phyloP scores from a whole-genome alignment of 176 grass and related monocot species.

The Dendrocalamus sinicus region DNA sequence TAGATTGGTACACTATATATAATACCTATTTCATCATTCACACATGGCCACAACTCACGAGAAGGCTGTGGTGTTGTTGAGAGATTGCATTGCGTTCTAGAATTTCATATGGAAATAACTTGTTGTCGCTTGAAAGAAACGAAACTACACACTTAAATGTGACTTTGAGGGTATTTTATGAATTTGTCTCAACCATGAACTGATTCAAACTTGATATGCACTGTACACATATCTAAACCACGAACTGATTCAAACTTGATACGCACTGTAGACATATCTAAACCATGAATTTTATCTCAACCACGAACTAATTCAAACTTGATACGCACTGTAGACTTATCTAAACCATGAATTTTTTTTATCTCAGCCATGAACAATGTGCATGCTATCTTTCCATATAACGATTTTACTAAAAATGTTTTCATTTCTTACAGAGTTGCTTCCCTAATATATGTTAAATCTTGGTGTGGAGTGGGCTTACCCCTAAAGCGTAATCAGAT shows the following conservation, averaged over 20 bases:
- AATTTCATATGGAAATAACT: neutral
- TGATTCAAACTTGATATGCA: neutral
- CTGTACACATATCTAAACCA: neutral
- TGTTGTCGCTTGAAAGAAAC: neutral
- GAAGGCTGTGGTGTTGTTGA: neutral
- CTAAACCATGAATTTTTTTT: neutral
- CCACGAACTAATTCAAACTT: neutral
- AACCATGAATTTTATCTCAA: neutral
- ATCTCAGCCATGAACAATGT: neutral
- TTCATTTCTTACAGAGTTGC: neutral
- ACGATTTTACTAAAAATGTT: neutral
- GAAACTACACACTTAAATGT: constrained; percentile 7
- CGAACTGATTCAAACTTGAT: too few relatives aligned
- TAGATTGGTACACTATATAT: neutral
- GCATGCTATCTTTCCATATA: neutral
- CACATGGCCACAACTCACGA: neutral
- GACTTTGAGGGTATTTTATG: neutral
- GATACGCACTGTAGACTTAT: neutral
- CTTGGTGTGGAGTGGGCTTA: constrained; percentile 44
- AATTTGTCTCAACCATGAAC: neutral
- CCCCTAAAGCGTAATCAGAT: constrained; percentile 82
- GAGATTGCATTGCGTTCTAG: neutral
- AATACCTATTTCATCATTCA: neutral
- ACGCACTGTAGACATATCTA: too few relatives aligned
- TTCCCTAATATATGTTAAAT: neutral